These are phyloP conservation scores for Coniochaeta hoffmannii DNA, from an alignment of 2,329 filamentous ascomycete genomes.

Conservation along the genomic window DNA sequence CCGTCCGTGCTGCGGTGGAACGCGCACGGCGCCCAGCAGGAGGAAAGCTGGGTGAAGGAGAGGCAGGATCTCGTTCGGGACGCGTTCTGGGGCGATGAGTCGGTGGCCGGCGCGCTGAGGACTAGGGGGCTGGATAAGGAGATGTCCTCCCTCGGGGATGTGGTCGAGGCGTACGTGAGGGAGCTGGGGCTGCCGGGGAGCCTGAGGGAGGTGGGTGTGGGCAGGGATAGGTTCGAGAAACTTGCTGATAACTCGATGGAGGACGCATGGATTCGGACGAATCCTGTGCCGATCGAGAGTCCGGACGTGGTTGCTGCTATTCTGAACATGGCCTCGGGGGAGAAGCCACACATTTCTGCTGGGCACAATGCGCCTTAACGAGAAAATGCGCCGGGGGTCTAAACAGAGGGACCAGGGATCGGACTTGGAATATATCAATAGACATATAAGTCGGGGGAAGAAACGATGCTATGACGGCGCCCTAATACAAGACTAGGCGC, in stretches of 20 bases:
- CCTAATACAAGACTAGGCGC: too few species aligned
- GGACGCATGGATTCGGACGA: constrained; percentile 42
- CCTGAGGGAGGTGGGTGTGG: constrained; percentile 42
- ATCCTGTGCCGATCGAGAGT: constrained; percentile 38
- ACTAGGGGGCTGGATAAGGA: constrained; percentile 8
- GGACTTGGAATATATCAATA: too few species aligned
- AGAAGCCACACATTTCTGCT: not conserved
- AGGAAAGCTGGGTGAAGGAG: constrained; percentile 14
- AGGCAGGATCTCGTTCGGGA: constrained; percentile 31
- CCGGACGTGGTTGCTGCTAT: constrained; percentile 44
- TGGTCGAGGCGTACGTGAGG: constrained; percentile 41
- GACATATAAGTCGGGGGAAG: too few species aligned
- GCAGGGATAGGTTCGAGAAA: constrained; percentile 34
- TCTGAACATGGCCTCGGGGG: constrained; percentile 26
- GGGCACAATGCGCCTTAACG: too few species aligned
- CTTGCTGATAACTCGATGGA: constrained; percentile 41
- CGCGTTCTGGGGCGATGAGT: constrained; percentile 28
- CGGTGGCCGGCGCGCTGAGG: constrained; percentile 21
- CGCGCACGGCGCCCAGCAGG: constrained; percentile 25
- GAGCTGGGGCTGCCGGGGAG: constrained; percentile 46
- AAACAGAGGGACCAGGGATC: too few species aligned
- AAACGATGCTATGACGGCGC: too few species aligned
- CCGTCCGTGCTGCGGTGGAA: constrained; percentile 52
- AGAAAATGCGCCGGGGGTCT: too few species aligned
- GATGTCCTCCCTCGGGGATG: constrained; percentile 39